Evolutionary conservation across 106 monocot genomes (phyloP), one percentile per base, ranked within the genome.

Genomic region (Dendrobium officinale): DNA sequence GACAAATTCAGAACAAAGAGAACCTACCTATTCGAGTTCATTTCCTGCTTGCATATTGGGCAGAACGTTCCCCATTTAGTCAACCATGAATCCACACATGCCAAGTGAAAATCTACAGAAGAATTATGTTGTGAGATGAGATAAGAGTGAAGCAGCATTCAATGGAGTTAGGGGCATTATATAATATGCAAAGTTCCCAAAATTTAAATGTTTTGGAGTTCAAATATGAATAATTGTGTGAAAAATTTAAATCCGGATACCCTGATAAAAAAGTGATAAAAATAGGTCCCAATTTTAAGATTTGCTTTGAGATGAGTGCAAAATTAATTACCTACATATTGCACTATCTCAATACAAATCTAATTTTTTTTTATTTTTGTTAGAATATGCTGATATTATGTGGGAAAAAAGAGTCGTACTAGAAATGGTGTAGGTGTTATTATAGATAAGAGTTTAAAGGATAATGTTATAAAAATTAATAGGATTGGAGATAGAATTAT

Each of bases 51-150:
- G 83, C 96, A 93, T 20, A 96, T 82, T 20, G 93, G 96, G 79
- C 96, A 96, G 73, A 83, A 92, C 26, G 92, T 93, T 67, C 93
- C 93, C 93, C 96, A 96, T 61, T 93, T 93, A 51, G 90, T 92
- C 79, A 96, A 83, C 96, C 96, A 96, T 9, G 87, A 89, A 84
- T 96, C 96, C 16, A 96, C 87, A 66, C 96, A 96, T 10, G 83
- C 79, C 11, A 81, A 78, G 68, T 96, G 96, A 79, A 93, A 96
- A 75, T 96, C 96, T 96, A 90, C 26, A 86, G 42, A 80, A 41
- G 18, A 82, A 80, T 70, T 70, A 15, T 70, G 29, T 70, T 8
- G 9, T 8, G 9, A 26, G 4, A 64, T 66, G 64, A 26, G 64
- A 66, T 66, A 7, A 66, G 64, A 8, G 51, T 13, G 15, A 51